Evolutionary conservation across 2,329 filamentous ascomycete species (phyloP), one percentile per base, ranked within the genome.

Genomic region (Colletotrichum eleusines): DNA sequence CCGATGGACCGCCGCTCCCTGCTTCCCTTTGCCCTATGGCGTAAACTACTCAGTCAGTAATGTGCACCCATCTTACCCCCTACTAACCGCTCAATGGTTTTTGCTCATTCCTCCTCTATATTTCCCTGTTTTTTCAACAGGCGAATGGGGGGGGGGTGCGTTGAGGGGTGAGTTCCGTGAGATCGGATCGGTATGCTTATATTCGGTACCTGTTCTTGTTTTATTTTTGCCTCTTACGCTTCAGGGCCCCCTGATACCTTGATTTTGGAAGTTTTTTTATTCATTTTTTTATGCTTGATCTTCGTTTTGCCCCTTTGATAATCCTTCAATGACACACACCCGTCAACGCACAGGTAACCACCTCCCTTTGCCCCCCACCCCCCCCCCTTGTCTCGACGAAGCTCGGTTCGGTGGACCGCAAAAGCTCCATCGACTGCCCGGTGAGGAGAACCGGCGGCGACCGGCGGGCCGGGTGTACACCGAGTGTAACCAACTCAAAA

Each of bases 121-220:
- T 60, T 60, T 59, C 66, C 61, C 54, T 64, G 54, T 69, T 65
- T 65, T 65, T 9, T 9, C n/a, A 1, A n/a, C 2, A 14, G 31
- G 31, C 3, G 31, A n/a, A 40, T 16, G 16, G 16, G 38, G 18
- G 40, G 26, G 33, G 23, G 20, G 31, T n/a, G n/a, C n/a, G n/a
- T n/a, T n/a, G 18, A 20, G 23, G 55, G 18, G 28, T n/a, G 42
- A 5, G 40, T 35, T 60, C 44, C 66, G 38, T 31, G 53, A 69
- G 61, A 65, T 69, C 44, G 46, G 53, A 69, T 65, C 53, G 60
- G 60, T 54, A 57, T 48, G 40, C 38, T 33, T 14, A 44, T 50
- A 18, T 50, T 44, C 42, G 42, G 42, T n/a, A 44, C n/a, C n/a
- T 14, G 44, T 50, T 18, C 12, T 28, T n/a, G n/a, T n/a, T n/a